Evolutionary conservation across 176 grass and related monocot genomes (phyloP).

Genomic region (Carex pumila): DNA sequence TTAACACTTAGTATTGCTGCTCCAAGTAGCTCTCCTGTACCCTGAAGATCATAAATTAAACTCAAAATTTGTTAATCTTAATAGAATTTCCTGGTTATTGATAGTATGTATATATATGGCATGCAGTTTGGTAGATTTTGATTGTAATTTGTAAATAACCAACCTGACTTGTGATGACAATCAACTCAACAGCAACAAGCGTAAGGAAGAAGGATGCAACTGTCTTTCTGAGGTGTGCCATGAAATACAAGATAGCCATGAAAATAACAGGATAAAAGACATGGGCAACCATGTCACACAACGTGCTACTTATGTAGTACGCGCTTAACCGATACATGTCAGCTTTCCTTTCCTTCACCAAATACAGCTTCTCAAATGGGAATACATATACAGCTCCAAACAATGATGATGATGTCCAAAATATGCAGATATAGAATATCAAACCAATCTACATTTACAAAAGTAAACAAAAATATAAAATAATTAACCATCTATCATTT

Average conservation of each 20-base stretch:
- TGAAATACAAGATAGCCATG: slow-evolving; percentile 77
- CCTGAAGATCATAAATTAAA: slow-evolving; percentile 22
- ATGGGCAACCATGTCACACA: slow-evolving; percentile 76
- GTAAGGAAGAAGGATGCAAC: slow-evolving; percentile 64
- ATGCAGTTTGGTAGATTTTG: slow-evolving; percentile 1
- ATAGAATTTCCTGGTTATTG: neutral
- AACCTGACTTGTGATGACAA: slow-evolving; percentile 82
- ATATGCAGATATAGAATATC: slow-evolving; percentile 98
- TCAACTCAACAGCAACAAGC: slow-evolving; percentile 56
- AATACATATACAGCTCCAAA: slow-evolving; percentile 94
- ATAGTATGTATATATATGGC: neutral
- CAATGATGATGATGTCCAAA: slow-evolving; percentile 91
- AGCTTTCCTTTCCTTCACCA: slow-evolving; percentile 82
- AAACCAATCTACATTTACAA: slow-evolving; percentile 38
- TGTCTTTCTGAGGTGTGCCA: slow-evolving; percentile 56
- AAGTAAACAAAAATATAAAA: neutral
- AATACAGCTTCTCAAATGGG: slow-evolving; percentile 82
- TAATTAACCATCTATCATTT: neutral
- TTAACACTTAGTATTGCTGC: slow-evolving; percentile 78
- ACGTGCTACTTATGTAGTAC: slow-evolving; percentile 78
- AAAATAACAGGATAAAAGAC: slow-evolving; percentile 62
- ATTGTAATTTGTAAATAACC: neutral
- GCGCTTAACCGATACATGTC: slow-evolving; percentile 83
- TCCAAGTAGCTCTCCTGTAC: slow-evolving; percentile 74
- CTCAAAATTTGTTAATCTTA: neutral